Evolutionary conservation across 1,139 yeast species (phyloP).

Genomic region (Hansenula sp.): DNA sequence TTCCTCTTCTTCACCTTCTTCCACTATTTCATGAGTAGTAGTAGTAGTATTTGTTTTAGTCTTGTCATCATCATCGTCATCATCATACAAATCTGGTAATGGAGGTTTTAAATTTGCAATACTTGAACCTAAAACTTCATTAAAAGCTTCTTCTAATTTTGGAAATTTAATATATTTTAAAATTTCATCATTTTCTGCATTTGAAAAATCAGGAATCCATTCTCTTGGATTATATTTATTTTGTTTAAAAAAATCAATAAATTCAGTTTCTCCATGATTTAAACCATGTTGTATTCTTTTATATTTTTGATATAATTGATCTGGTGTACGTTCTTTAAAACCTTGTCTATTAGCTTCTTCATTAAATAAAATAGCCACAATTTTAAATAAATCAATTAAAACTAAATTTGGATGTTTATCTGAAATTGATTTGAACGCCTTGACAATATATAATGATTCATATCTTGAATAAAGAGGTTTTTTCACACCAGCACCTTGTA

Average conservation of each 20-base stretch:
- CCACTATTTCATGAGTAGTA: not conserved
- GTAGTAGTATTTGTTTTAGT: not conserved
- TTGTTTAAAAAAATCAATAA: slow-evolving; percentile 13
- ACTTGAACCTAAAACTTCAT: slow-evolving; percentile 11
- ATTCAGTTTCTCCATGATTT: slow-evolving; percentile 20
- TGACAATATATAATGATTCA: slow-evolving; percentile 20
- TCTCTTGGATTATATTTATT: slow-evolving; percentile 16
- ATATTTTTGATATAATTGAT: slow-evolving; percentile 22
- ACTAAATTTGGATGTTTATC: slow-evolving; percentile 17
- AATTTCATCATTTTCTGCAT: slow-evolving; percentile 6
- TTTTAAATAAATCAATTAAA: slow-evolving; percentile 18
- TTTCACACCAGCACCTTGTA: slow-evolving; percentile 22
- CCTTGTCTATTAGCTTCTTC: slow-evolving; percentile 17
- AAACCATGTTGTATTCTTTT: slow-evolving; percentile 21
- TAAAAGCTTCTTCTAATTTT: slow-evolving; percentile 12
- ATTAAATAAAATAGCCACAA: slow-evolving; percentile 17
- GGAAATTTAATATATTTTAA: slow-evolving; percentile 13
- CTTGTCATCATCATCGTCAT: slow-evolving; percentile 2
- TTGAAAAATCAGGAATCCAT: slow-evolving; percentile 21
- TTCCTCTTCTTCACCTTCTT: slow-evolving; percentile 12
- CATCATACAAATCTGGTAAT: slow-evolving; percentile 1
- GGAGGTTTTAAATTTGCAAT: slow-evolving; percentile 2
- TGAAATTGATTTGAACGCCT: slow-evolving; percentile 16
- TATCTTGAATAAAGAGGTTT: slow-evolving; percentile 21
- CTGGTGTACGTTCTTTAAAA: slow-evolving; percentile 20